These are phyloP conservation scores for Epichloe hybrida DNA, from an alignment of 2,329 filamentous ascomycete genomes.

Conservation along the genomic window DNA sequence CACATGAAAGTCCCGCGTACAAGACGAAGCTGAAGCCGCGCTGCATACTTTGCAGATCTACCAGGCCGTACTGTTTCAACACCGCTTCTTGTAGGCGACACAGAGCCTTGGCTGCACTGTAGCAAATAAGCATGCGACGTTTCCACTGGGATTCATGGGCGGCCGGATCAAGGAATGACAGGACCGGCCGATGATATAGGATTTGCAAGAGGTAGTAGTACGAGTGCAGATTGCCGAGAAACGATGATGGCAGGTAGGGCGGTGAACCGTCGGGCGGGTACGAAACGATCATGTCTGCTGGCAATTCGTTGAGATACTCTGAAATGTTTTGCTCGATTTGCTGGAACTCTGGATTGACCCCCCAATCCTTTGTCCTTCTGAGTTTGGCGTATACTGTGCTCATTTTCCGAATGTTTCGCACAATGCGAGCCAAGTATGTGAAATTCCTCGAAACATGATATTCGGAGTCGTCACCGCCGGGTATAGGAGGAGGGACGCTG, in stretches of 20 bases:
- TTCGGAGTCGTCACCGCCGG: conserved; percentile 61
- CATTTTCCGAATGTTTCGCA: conserved; percentile 66
- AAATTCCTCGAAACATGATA: conserved; percentile 72
- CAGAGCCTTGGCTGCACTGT: conserved; percentile 69
- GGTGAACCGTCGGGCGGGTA: conserved; percentile 68
- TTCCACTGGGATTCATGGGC: conserved; percentile 66
- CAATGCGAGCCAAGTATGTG: conserved; percentile 63
- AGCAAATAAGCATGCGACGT: conserved; percentile 74
- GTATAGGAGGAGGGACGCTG: conserved; percentile 45
- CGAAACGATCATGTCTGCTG: conserved; percentile 61
- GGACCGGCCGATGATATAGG: conserved; percentile 74
- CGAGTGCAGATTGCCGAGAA: conserved; percentile 75
- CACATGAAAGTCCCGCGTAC: conserved; percentile 83
- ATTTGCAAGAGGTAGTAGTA: conserved; percentile 81
- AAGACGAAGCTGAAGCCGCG: conserved; percentile 90
- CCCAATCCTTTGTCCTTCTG: conserved; percentile 74
- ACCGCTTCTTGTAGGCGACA: conserved; percentile 81
- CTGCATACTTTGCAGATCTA: conserved; percentile 80
- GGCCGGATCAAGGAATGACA: conserved; percentile 64
- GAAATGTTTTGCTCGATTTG: conserved; percentile 66
- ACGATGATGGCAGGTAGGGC: conserved; percentile 77
- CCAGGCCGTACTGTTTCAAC: conserved; percentile 60
- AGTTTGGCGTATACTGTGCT: conserved; percentile 61
- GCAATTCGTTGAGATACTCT: conserved; percentile 63
- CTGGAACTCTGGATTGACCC: conserved; percentile 72